Evolutionary conservation across 441 rosid genomes (phyloP), one percentile per base, ranked within the genome.

Genomic region (Pelargonium australe): DNA sequence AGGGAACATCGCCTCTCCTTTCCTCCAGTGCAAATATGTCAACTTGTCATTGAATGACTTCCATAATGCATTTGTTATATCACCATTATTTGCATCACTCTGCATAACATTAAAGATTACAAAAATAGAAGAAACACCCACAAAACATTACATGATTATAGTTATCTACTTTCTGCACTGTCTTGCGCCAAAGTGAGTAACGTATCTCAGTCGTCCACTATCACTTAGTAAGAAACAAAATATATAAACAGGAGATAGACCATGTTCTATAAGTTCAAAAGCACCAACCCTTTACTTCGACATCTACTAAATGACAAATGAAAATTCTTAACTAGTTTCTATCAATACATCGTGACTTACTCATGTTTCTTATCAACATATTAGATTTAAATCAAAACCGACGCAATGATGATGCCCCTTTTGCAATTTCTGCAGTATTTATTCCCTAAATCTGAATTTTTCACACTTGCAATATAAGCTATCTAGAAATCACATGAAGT

Each of bases 1-100:
- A 19, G 95, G 90, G 66, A 83, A 70, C 94, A 94, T 89, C 41
- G 85, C 88, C 69, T 58, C 80, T 73, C 90, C 96, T 83, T 85
- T 89, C 69, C 71, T 81, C 77, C 92, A 83, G 71, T 87, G 92
- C 67, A 90, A 79, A 75, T 73, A 95, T 17, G 97, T 92, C 80
- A 95, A 72, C 74, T 77, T 92, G 25, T 96, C 98, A 66, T 81
- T 84, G 74, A 94, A 81, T 14, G 92, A 49, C 82, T 85, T 91
- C 88, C 79, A 86, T 10, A 90, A 57, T 53, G 84, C 74, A 75
- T 84, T 82, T 65, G 66, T 20, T 63, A 90, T 71, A 71, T 91
- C 88, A 37, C 68, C 45, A 31, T 86, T 80, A 74, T 75, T 82
- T 73, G 74, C 71, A 70, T 89, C 83, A 76, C 84, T 83, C 96